Evolutionary conservation across 2,329 filamentous ascomycete genomes (phyloP).

Genomic region (Colletotrichum liaoningense): DNA sequence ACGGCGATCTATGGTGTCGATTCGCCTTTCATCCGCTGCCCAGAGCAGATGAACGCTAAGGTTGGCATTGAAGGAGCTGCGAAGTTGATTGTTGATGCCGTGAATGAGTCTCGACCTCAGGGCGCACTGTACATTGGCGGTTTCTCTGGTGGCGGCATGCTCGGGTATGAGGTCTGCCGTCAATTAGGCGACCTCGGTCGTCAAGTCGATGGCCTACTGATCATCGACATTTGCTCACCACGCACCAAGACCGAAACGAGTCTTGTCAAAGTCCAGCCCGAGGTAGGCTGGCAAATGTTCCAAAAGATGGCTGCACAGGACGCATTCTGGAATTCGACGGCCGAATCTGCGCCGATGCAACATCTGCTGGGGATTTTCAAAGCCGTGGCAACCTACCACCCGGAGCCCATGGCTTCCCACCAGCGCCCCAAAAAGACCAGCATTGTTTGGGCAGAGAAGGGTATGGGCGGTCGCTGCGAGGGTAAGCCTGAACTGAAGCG

Average conservation of each 20-base stretch:
- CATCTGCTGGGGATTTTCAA: neutral
- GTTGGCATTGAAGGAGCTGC: neutral
- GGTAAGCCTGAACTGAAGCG: neutral
- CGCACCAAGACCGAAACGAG: neutral
- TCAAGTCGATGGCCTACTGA: neutral
- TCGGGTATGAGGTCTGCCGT: constrained; percentile 11
- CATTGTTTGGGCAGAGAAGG: neutral
- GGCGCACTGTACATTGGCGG: neutral
- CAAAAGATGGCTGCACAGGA: neutral
- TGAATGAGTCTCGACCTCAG: neutral
- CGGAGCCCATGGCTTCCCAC: neutral
- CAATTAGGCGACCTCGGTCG: neutral
- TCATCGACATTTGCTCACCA: constrained; percentile 11
- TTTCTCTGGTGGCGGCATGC: constrained; percentile 11
- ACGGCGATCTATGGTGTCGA: constrained; percentile 8
- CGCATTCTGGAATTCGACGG: neutral
- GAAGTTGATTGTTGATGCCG: constrained; percentile 7
- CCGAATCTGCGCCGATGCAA: neutral
- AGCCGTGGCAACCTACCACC: neutral
- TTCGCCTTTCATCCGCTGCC: constrained; percentile 8
- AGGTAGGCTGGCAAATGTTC: neutral
- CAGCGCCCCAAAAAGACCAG: neutral
- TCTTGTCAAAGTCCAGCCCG: neutral
- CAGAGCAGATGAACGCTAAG: neutral
- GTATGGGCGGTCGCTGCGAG: neutral